Conservation (phyloP, 2,329 filamentous ascomycete genomes). For the Penicillium nordicum region DNA sequence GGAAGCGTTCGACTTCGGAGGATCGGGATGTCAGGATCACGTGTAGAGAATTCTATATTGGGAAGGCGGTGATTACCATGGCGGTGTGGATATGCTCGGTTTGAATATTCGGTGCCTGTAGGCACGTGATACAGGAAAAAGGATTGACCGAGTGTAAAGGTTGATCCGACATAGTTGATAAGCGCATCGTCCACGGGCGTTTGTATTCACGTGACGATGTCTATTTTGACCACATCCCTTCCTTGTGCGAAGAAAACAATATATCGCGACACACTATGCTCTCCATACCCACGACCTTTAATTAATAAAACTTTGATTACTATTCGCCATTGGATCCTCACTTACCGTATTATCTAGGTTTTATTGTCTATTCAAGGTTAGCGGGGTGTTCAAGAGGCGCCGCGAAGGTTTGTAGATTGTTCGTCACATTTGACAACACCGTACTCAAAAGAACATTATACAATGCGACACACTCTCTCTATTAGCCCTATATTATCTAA, state of each 20-base stretch:
- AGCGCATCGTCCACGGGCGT: not conserved
- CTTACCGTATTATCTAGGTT: too few species aligned
- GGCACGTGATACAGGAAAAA: rapidly evolving
- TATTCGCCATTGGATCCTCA: not conserved
- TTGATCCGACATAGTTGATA: not conserved
- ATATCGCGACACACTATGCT: not conserved
- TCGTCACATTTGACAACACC: not conserved
- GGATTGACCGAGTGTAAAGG: rapidly evolving
- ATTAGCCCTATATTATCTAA: not conserved
- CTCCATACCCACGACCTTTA: not conserved
- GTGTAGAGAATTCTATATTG: not conserved
- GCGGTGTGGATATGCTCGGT: not conserved
- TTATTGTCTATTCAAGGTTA: not conserved
- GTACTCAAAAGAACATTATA: not conserved
- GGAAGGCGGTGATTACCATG: not conserved
- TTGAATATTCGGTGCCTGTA: not conserved
- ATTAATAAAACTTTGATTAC: not conserved
- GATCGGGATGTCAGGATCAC: constrained; percentile 23
- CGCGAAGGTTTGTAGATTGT: not conserved
- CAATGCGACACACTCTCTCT: not conserved
- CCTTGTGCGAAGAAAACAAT: not conserved
- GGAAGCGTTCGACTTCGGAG: constrained; percentile 35
- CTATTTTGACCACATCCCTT: not conserved
- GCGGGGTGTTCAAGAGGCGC: not conserved
- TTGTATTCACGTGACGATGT: not conserved